Evolutionary conservation across 139 green algal species (phyloP).

Genomic region (Auxenochlorella pyrenoidosa): DNA sequence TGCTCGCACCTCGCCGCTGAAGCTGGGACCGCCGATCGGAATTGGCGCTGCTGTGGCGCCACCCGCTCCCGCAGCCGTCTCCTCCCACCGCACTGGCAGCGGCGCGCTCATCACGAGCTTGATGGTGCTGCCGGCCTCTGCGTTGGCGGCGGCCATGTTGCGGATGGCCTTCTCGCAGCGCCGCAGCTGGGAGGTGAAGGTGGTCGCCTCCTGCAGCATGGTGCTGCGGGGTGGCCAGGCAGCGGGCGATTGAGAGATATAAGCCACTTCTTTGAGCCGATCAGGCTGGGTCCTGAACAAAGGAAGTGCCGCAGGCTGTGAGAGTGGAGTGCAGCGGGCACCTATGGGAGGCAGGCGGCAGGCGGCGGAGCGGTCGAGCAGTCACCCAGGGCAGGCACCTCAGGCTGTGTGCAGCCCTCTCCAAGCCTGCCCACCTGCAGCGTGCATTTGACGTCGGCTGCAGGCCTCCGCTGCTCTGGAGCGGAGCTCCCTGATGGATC

Average conservation of each 20-base stretch:
- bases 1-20: constrained; percentile 49
- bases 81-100: constrained; percentile 75
- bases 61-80: constrained; percentile 60
- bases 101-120: background rate
- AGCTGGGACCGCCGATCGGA: constrained; percentile 59
- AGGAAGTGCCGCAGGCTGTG: background rate
- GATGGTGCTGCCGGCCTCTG: constrained; percentile 6
- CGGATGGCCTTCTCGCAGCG: constrained; percentile 76
- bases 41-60: background rate
- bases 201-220: constrained; percentile 60
- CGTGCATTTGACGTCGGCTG: constrained; percentile 14
- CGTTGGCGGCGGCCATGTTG: constrained; percentile 54
- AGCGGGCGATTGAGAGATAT: background rate
- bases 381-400: no score
- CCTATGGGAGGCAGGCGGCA: background rate
- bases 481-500: background rate
- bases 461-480: background rate
- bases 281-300: background rate
- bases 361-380: no score
- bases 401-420: background rate
- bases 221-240: background rate
- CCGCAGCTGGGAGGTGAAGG: constrained; percentile 71
- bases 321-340: background rate
- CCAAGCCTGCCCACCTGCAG: background rate
- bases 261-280: no score